Evolutionary conservation across 768 basidiomycete species (phyloP), one percentile per base, ranked within the genome.

Genomic region (Macrolepiota albuminosa): DNA sequence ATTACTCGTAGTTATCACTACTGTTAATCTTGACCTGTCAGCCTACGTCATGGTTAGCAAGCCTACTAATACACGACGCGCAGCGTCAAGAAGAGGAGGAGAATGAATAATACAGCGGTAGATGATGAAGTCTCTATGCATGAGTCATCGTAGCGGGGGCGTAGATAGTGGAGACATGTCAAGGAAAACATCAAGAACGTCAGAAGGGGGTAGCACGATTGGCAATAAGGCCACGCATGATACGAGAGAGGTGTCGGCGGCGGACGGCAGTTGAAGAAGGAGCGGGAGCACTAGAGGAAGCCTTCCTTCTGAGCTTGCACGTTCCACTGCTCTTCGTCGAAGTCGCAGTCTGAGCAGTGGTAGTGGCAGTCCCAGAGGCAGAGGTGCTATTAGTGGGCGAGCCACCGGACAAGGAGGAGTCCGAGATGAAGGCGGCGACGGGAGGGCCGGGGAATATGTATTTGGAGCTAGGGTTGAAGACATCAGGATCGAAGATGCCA

Each of bases 401-500:
- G 2, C 13, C 49, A 24, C 43, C 11, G 37, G 51, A 49, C 8
- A 49, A n/a, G 46, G 59, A 49, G 10, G 60, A 39, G 24, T 61
- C 63, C 52, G 56, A 61, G 53, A 78, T 70, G 55, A 83, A 76
- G 21, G 74, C 60, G 5, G 81, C 82, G 26, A 84, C 66, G 6
- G 73, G 59, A 24, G 84, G 84, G 0, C 84, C 84, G 4, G 84
- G 84, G 68, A 83, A 85, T 18, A 60, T 51, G 66, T 84, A 79
- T 2, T 61, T 39, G 16, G 65, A 67, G 9, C 60, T 63, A 26
- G 64, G 8, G 63, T 76, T 62, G 66, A 71, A 81, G n/a, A 76
- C 81, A 45, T 73, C 68, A n/a, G 79, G 77, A 61, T 78, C 83
- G 59, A 83, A 82, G 69, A 92, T 87, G 49, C 90, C 90, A 4